phyloP scores from a whole-genome alignment of 164 flowering plant species.

The Vitis labrusca region DNA sequence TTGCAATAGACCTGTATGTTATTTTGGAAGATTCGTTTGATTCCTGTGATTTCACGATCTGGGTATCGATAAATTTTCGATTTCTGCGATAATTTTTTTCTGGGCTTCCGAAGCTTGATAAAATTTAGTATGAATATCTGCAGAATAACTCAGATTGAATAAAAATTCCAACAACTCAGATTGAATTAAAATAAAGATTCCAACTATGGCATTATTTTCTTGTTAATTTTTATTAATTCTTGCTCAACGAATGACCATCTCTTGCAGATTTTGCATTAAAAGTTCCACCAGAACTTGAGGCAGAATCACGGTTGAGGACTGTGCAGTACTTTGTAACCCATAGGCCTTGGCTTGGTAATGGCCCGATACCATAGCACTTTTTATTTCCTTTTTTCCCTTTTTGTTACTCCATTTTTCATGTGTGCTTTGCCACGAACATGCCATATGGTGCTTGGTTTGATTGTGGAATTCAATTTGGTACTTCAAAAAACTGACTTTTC shows the following conservation, averaged over 20 bases:
- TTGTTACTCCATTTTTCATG: not conserved
- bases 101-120: too few species aligned
- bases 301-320: conserved; percentile 48
- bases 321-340: conserved; percentile 52
- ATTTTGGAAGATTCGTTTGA: not conserved
- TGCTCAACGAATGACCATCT: not conserved
- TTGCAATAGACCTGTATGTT: not conserved
- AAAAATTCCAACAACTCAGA: too few species aligned
- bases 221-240: not conserved
- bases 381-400: too few species aligned
- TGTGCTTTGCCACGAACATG: not conserved
- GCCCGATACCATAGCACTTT: not conserved
- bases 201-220: not conserved
- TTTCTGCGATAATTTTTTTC: too few species aligned
- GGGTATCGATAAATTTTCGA: not conserved
- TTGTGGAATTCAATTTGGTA: not conserved
- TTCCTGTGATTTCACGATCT: not conserved
- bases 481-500: too few species aligned
- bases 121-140: too few species aligned
- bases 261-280: conserved; percentile 47
- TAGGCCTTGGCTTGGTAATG: conserved; percentile 90
- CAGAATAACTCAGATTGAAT: not conserved
- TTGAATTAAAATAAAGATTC: not conserved
- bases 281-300: conserved; percentile 54
- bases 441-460: not conserved